phyloP scores from a whole-genome alignment of 352 stramenopile genomes.

The Globisporangium cystogenes region DNA sequence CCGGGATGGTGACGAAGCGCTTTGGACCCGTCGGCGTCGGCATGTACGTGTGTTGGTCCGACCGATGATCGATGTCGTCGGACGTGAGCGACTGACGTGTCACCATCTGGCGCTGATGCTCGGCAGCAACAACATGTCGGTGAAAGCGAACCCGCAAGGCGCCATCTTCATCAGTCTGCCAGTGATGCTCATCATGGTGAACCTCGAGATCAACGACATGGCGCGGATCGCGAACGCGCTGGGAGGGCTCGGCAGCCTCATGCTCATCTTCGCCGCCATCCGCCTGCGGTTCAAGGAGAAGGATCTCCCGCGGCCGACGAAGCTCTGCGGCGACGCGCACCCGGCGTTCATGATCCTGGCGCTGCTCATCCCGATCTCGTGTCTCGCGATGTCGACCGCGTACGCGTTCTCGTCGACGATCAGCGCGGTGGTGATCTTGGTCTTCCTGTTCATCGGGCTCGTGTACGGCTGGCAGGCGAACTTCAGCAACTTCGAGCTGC shows the following conservation, averaged over 20 bases:
- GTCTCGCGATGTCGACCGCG: slow-evolving; percentile 27
- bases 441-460: slow-evolving; percentile 47
- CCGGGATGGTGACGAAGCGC: slow-evolving; percentile 42
- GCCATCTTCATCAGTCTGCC: slow-evolving; percentile 53
- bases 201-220: slow-evolving; percentile 45
- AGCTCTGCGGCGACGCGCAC: slow-evolving; percentile 34
- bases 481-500: slow-evolving; percentile 37
- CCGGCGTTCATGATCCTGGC: slow-evolving; percentile 22
- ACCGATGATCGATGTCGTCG: background rate
- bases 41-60: slow-evolving; percentile 19
- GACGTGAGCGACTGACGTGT: background rate
- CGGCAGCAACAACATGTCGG: slow-evolving; percentile 18
- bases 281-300: slow-evolving; percentile 30
- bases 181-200: slow-evolving; percentile 53
- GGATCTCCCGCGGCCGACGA: slow-evolving; percentile 28
- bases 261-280: slow-evolving; percentile 33
- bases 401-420: slow-evolving; percentile 38
- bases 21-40: slow-evolving; percentile 40
- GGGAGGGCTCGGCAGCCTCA: slow-evolving; percentile 32
- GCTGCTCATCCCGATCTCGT: slow-evolving; percentile 27
- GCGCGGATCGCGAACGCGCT: slow-evolving; percentile 49
- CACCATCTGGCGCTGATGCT: too few species aligned
- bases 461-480: slow-evolving; percentile 45
- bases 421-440: slow-evolving; percentile 25
- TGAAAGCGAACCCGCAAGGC: slow-evolving; percentile 20